A percentile compares a stretch with the other conserved stretches of the same genome.
Conservation (phyloP, 805 yeast species). For the Jamesozyma lodderae region DNA sequence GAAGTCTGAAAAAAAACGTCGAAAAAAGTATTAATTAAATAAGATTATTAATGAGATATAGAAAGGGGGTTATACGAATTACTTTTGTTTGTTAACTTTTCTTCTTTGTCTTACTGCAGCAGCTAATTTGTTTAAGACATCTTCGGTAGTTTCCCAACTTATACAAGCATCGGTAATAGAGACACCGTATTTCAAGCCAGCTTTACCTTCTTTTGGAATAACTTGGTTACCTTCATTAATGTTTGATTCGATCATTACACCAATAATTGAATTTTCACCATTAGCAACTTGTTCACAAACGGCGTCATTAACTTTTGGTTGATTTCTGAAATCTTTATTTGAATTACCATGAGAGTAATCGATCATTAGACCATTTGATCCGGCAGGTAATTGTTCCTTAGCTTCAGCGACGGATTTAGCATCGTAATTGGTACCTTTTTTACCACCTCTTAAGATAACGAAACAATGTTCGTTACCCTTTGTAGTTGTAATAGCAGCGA, state of each 20-base stretch:
- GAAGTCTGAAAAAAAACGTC: too few relatives aligned
- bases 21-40: background rate
- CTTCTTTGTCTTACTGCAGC: constrained; percentile 80
- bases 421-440: constrained; percentile 87
- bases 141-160: constrained; percentile 79
- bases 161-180: constrained; percentile 97
- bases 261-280: constrained; percentile 77
- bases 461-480: constrained; percentile 93
- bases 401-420: constrained; percentile 67
- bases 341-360: constrained; percentile 99
- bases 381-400: constrained; percentile 47
- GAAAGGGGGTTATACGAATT: background rate
- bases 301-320: constrained; percentile 79
- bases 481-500: constrained; percentile 92
- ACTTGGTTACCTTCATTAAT: constrained; percentile 86
- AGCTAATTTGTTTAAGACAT: constrained; percentile 69
- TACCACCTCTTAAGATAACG: constrained; percentile 93
- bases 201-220: constrained; percentile 54
- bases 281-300: constrained; percentile 74
- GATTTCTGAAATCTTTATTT: constrained; percentile 86
- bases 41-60: background rate
- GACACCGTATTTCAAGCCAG: constrained; percentile 78
- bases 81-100: constrained; percentile 26
- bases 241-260: constrained; percentile 93
- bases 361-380: constrained; percentile 60